Percentiles rank a stretch among this genome's conserved stretches.
Conservation (phyloP, 768 basidiomycete species). For the Tephrocybe sp. region DNA sequence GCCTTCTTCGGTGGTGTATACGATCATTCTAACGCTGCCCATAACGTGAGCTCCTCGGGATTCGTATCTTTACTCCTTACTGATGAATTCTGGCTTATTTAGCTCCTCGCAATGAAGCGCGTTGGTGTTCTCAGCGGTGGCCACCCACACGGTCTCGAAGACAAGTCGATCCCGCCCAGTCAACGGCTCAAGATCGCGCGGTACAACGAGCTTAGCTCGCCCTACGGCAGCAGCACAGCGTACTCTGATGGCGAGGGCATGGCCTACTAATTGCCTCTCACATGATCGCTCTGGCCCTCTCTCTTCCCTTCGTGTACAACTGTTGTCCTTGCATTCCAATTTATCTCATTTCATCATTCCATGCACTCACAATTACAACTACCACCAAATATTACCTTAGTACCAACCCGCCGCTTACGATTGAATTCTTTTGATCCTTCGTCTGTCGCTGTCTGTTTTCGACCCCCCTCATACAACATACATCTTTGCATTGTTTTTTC, state of each 20-base stretch:
- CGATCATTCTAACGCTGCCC: constrained; percentile 85
- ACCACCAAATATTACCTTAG: background rate
- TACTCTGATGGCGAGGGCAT: constrained; percentile 58
- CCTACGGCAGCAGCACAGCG: constrained; percentile 52
- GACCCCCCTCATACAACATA: background rate
- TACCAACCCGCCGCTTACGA: background rate
- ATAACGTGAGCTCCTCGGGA: constrained; percentile 53
- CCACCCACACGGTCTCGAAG: constrained; percentile 54
- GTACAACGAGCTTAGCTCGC: constrained; percentile 58
- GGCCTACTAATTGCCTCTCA: constrained; percentile 9
- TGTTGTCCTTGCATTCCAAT: constrained; percentile 1
- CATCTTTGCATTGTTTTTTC: background rate
- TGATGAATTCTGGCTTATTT: constrained; percentile 3
- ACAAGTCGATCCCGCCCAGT: constrained; percentile 66
- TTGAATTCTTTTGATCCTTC: background rate
- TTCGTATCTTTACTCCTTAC: background rate
- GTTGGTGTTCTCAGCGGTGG: constrained; percentile 64
- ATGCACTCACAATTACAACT: background rate
- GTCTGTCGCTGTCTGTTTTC: background rate
- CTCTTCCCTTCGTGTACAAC: background rate
- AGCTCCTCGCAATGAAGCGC: constrained; percentile 64
- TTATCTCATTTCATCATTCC: background rate
- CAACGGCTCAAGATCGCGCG: constrained; percentile 69
- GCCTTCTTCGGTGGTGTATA: constrained; percentile 94
- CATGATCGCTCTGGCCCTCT: background rate